A percentile compares a stretch with the other conserved stretches of the same genome.
These are phyloP conservation scores for Phylloporus sp. DNA, from an alignment of 768 basidiomycete genomes.

Conservation along the genomic window DNA sequence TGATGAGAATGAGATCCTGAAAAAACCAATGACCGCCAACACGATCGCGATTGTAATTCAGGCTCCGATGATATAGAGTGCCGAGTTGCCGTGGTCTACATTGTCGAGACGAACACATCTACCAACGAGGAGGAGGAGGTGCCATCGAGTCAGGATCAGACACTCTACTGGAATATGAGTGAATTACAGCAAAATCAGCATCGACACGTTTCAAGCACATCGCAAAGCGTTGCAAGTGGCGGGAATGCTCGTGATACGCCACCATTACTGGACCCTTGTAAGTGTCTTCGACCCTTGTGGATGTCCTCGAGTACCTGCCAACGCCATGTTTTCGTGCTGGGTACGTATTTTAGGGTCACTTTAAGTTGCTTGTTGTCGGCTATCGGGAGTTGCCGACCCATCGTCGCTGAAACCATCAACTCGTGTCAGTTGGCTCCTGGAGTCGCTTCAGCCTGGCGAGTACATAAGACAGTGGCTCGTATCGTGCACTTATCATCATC, in stretches of 20 bases:
- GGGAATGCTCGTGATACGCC: background rate
- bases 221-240: background rate
- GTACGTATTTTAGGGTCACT: background rate
- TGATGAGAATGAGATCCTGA: constrained; percentile 22
- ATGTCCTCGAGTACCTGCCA: background rate
- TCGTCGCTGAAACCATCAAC: background rate
- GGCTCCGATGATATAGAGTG: constrained; percentile 35
- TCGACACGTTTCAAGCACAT: background rate
- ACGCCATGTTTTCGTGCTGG: background rate
- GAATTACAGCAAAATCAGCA: too few species aligned
- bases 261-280: background rate
- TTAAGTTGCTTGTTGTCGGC: background rate
- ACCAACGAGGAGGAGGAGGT: background rate
- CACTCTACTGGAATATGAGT: background rate
- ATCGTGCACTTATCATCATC: constrained; percentile 1
- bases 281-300: background rate
- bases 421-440: background rate
- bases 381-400: constrained; percentile 17
- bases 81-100: constrained; percentile 16
- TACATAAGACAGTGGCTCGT: background rate
- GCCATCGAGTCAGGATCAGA: background rate
- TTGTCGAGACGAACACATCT: background rate
- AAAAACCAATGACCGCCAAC: constrained; percentile 6
- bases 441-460: constrained; percentile 11
- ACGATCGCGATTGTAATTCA: constrained; percentile 31